Percentiles rank a stretch among this genome's conserved stretches.
Evolutionary conservation across 176 grass and related monocot genomes (phyloP).

Genomic region (Thinopyrum elongatum): DNA sequence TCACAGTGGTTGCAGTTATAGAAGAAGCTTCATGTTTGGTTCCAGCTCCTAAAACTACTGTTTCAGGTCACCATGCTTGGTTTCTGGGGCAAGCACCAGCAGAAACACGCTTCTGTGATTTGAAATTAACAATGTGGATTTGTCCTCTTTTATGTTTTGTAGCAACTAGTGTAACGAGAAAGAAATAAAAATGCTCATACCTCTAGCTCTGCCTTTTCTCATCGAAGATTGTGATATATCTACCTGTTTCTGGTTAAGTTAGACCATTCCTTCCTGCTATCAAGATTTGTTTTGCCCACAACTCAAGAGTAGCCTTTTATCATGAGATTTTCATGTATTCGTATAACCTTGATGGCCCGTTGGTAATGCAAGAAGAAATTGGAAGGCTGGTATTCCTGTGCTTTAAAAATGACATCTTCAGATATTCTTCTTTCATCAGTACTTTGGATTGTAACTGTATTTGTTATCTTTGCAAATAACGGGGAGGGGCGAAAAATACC

Average conservation of each 20-base stretch:
- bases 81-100: neutral
- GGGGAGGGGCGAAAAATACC: no score
- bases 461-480: no score
- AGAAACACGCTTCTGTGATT: neutral
- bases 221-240: neutral
- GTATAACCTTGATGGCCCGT: neutral
- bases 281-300: neutral
- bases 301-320: no score
- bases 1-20: neutral
- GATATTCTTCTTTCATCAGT: neutral
- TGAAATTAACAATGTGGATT: conserved; percentile 2
- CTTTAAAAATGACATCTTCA: neutral
- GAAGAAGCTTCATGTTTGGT: neutral
- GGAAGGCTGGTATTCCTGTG: neutral
- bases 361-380: neutral
- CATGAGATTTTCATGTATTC: no score
- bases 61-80: neutral
- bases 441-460: neutral
- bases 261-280: neutral
- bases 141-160: neutral
- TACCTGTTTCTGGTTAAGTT: neutral
- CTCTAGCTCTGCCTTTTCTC: neutral
- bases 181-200: neutral
- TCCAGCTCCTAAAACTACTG: neutral
- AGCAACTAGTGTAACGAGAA: neutral